These are phyloP conservation scores for Phytophthora idaei DNA, from an alignment of 352 stramenopile genomes.

Conservation along the genomic window DNA sequence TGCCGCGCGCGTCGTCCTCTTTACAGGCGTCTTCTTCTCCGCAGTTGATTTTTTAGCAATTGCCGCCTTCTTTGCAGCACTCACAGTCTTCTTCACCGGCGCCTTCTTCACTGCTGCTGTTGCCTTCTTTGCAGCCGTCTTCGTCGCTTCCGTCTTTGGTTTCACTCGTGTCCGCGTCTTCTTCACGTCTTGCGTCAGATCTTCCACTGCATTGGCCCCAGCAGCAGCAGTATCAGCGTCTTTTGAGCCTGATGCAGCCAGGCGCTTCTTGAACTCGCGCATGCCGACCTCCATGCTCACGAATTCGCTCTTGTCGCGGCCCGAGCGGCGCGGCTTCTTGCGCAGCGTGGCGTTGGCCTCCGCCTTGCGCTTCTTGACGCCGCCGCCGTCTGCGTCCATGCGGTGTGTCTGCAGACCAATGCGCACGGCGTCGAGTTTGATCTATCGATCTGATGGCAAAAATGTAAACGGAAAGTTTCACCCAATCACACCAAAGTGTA, in stretches of 20 bases:
- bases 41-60: not conserved
- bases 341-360: not conserved
- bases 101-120: not conserved
- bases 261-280: constrained; percentile 68
- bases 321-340: constrained; percentile 38
- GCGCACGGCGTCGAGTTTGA: not conserved
- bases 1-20: constrained; percentile 6
- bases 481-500: constrained; percentile 21
- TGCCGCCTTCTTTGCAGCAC: not conserved
- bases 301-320: constrained; percentile 68
- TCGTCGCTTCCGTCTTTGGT: constrained; percentile 2
- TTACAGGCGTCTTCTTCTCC: constrained; percentile 15
- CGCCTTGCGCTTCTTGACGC: constrained; percentile 40
- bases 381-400: constrained; percentile 27
- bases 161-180: constrained; percentile 4
- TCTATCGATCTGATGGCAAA: constrained; percentile 6
- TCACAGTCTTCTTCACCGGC: not conserved
- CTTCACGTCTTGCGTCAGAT: constrained; percentile 28
- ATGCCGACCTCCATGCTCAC: constrained; percentile 76
- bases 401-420: constrained; percentile 2
- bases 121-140: not conserved
- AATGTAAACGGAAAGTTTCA: constrained; percentile 5
- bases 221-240: not conserved
- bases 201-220: constrained; percentile 12
- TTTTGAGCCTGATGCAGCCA: constrained; percentile 23